Evolutionary conservation across 768 basidiomycete species (phyloP).

Genomic region (Agrocybe chaxingu): DNA sequence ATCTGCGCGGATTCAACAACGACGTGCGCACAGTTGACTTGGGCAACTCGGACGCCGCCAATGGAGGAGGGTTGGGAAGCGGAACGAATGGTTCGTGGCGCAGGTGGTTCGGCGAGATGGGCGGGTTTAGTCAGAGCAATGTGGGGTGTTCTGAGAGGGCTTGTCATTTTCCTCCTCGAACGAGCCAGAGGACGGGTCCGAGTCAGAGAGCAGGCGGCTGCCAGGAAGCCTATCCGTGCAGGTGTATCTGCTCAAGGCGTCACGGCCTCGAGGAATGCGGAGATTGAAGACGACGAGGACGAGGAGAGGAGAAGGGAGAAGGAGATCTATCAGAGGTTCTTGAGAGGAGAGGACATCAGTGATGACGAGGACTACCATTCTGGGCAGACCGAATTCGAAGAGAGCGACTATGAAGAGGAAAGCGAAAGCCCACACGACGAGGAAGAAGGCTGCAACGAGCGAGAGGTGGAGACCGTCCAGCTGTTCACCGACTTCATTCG

Average conservation of each 20-base stretch:
- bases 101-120: constrained; percentile 17
- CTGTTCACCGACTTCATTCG: constrained; percentile 55
- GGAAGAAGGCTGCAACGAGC: constrained; percentile 18
- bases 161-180: constrained; percentile 16
- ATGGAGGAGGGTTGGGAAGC: constrained; percentile 2
- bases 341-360: constrained; percentile 53
- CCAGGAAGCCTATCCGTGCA: neutral
- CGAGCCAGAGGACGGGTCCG: constrained; percentile 14
- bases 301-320: constrained; percentile 25
- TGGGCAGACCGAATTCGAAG: constrained; percentile 28
- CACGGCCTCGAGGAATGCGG: constrained; percentile 17
- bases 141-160: constrained; percentile 23
- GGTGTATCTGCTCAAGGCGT: constrained; percentile 8
- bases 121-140: constrained; percentile 20
- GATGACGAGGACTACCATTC: constrained; percentile 33
- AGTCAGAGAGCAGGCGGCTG: constrained; percentile 5
- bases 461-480: constrained; percentile 38
- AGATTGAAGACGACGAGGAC: constrained; percentile 27
- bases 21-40: constrained; percentile 27
- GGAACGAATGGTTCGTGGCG: constrained; percentile 5
- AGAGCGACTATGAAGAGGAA: constrained; percentile 19
- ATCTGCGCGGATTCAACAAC: constrained; percentile 19
- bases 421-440: constrained; percentile 16
- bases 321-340: constrained; percentile 52
- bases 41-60: constrained; percentile 12